These are phyloP conservation scores for Pythium apleroticum DNA, from an alignment of 352 stramenopile genomes.

Conservation along the genomic window DNA sequence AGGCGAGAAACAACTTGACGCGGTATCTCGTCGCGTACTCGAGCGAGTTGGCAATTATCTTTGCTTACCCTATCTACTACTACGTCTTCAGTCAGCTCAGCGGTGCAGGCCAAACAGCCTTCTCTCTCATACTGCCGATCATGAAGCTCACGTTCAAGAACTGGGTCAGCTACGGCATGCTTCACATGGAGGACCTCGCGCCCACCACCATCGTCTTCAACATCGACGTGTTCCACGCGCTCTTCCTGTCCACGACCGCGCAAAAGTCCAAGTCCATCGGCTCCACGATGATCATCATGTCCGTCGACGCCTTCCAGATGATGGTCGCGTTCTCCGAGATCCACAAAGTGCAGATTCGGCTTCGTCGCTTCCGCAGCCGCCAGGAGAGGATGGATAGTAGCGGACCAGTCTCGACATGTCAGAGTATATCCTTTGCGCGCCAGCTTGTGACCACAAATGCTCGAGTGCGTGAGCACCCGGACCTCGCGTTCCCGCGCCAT, in stretches of 20 bases:
- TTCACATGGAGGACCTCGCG: conserved; percentile 13
- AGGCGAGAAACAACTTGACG: not conserved
- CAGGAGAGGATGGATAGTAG: not conserved
- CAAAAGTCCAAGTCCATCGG: conserved; percentile 6
- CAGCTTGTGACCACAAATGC: not conserved
- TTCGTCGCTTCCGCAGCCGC: not conserved
- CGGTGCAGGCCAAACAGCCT: not conserved
- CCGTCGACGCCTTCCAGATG: conserved; percentile 3
- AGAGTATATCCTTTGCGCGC: not conserved
- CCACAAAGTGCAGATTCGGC: not conserved
- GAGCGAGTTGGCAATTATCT: conserved; percentile 2
- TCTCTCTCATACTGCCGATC: conserved; percentile 1
- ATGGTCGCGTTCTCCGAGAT: not conserved
- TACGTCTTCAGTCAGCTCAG: conserved; percentile 4
- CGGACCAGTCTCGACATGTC: too few relatives aligned
- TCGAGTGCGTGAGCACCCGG: not conserved
- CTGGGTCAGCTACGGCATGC: conserved; percentile 3
- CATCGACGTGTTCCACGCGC: conserved; percentile 23
- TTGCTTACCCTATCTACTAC: conserved; percentile 13
- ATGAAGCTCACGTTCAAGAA: conserved; percentile 22
- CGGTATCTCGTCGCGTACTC: not conserved
- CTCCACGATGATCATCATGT: conserved; percentile 4
- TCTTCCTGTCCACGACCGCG: conserved; percentile 19
- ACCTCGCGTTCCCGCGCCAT: not conserved
- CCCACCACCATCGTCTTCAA: conserved; percentile 16